Percentiles rank a stretch among this genome's conserved stretches.
phyloP scores from a whole-genome alignment of 495 filamentous ascomycete genomes.

The Copromyces sp. region DNA sequence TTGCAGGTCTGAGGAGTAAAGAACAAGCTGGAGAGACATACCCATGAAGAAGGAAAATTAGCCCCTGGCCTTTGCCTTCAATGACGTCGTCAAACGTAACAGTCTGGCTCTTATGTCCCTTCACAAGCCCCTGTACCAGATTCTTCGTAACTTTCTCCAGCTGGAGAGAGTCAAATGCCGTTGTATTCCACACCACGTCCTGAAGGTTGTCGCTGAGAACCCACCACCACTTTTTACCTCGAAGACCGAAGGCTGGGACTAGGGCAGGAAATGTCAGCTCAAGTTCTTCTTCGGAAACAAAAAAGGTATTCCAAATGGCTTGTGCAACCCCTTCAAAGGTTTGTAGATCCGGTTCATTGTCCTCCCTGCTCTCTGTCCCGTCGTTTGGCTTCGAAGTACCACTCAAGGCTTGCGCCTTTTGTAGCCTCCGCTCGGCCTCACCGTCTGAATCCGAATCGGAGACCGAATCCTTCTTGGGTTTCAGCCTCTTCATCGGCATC shows the following conservation, averaged over 20 bases:
- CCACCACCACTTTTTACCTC: background rate
- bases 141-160: constrained; percentile 22
- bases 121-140: constrained; percentile 21
- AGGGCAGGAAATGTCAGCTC: background rate
- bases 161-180: constrained; percentile 19
- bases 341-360: too few species aligned
- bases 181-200: constrained; percentile 23
- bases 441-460: too few species aligned
- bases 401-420: too few species aligned
- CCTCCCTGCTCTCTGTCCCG: too few species aligned
- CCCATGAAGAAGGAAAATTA: constrained; percentile 36
- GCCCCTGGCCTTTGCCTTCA: constrained; percentile 42
- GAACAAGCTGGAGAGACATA: too few species aligned
- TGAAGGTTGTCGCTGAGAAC: background rate
- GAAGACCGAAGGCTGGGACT: constrained; percentile 1
- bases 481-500: too few species aligned
- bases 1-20: too few species aligned
- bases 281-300: background rate
- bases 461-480: too few species aligned
- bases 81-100: constrained; percentile 48
- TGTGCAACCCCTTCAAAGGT: too few species aligned
- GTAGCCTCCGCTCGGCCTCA: too few species aligned
- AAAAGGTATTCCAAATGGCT: too few species aligned
- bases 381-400: too few species aligned
- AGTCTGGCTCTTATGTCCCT: constrained; percentile 13